These are phyloP conservation scores for Rhinocladiella mackenziei DNA, from an alignment of 2,329 filamentous ascomycete species.

Conservation along the genomic window DNA sequence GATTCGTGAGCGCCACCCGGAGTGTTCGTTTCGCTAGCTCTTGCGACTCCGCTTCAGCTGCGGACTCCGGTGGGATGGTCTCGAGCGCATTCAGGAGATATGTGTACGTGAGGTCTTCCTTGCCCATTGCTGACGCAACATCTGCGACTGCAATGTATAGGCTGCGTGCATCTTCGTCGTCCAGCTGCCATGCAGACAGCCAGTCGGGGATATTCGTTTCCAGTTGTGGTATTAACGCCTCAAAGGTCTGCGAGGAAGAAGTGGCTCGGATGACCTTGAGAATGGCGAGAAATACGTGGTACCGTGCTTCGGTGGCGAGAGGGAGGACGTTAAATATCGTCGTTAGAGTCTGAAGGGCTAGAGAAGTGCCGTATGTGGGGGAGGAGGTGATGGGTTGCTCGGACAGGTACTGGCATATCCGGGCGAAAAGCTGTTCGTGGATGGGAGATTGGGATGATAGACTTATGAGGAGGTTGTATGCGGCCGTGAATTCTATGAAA, in stretches of 20 bases:
- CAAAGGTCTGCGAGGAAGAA: slow-evolving; percentile 69
- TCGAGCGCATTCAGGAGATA: slow-evolving; percentile 74
- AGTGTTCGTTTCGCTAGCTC: slow-evolving; percentile 61
- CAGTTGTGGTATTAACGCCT: slow-evolving; percentile 77
- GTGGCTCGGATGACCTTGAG: slow-evolving; percentile 73
- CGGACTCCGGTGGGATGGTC: slow-evolving; percentile 59
- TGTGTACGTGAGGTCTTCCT: slow-evolving; percentile 70
- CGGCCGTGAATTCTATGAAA: slow-evolving; percentile 74
- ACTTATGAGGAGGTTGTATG: slow-evolving; percentile 95
- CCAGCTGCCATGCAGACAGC: slow-evolving; percentile 77
- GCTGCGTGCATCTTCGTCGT: slow-evolving; percentile 76
- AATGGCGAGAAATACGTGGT: slow-evolving; percentile 86
- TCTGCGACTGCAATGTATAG: slow-evolving; percentile 80
- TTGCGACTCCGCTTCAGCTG: slow-evolving; percentile 52
- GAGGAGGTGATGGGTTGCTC: slow-evolving; percentile 77
- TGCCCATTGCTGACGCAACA: slow-evolving; percentile 70
- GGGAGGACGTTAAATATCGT: slow-evolving; percentile 95
- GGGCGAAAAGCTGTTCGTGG: slow-evolving; percentile 77
- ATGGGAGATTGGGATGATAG: slow-evolving; percentile 83
- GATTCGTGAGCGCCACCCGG: slow-evolving; percentile 62
- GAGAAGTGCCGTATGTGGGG: slow-evolving; percentile 74
- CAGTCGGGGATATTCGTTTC: slow-evolving; percentile 72
- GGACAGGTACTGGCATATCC: slow-evolving; percentile 83
- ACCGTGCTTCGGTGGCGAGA: slow-evolving; percentile 71
- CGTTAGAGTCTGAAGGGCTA: slow-evolving; percentile 85